Percentiles rank a stretch among this genome's conserved stretches.
These are phyloP conservation scores for Toxicodendron radicans DNA, from an alignment of 345 rosid genomes.

Conservation along the genomic window DNA sequence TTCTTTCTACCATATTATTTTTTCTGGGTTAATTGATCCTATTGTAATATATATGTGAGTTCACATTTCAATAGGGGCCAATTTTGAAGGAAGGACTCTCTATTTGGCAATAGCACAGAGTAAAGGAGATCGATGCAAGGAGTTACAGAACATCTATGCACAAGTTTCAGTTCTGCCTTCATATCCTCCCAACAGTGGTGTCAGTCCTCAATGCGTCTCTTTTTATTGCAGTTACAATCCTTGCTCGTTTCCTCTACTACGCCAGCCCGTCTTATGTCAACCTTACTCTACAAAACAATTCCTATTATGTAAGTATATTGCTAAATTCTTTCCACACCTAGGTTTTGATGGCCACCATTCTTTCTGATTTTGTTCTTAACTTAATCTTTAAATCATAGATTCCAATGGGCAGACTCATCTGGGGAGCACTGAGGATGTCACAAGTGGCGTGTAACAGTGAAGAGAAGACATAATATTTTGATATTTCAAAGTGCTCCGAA, in stretches of 20 bases:
- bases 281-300: slow-evolving; percentile 13
- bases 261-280: slow-evolving; percentile 20
- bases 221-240: slow-evolving; percentile 18
- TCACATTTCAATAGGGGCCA: slow-evolving; percentile 37
- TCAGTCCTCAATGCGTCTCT: slow-evolving; percentile 15
- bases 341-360: slow-evolving; percentile 7
- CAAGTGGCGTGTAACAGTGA: too few species aligned
- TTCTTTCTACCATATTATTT: slow-evolving; percentile 10
- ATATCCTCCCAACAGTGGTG: slow-evolving; percentile 17
- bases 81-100: slow-evolving; percentile 40
- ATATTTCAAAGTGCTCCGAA: too few species aligned
- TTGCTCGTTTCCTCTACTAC: slow-evolving; percentile 19
- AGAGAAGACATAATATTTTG: too few species aligned
- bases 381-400: slow-evolving; percentile 28
- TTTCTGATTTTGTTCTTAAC: background rate
- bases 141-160: slow-evolving; percentile 30
- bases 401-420: slow-evolving; percentile 19
- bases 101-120: slow-evolving; percentile 63
- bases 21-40: slow-evolving; percentile 7
- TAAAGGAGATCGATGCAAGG: slow-evolving; percentile 46
- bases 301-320: slow-evolving; percentile 35
- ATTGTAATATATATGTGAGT: background rate
- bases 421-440: slow-evolving; percentile 19
- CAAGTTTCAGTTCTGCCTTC: slow-evolving; percentile 10
- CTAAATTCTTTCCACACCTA: background rate